Conservation (phyloP, 441 rosid species). For the Populus hybrid region DNA sequence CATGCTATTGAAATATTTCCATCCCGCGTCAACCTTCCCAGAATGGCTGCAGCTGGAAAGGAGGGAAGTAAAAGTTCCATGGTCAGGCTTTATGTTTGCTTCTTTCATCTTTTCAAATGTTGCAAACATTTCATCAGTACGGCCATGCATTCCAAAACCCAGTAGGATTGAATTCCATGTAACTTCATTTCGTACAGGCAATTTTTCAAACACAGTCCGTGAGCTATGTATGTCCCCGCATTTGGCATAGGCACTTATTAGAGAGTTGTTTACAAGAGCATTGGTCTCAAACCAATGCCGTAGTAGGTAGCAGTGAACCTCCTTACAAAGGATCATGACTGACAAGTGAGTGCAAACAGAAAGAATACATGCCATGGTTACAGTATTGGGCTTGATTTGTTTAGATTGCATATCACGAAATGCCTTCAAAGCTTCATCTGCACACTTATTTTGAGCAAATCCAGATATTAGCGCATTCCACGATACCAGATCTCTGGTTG, state of each 20-base stretch:
- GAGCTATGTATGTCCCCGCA: slow-evolving; percentile 36
- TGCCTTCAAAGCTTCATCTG: slow-evolving; percentile 17
- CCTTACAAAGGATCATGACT: slow-evolving; percentile 32
- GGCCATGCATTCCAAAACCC: slow-evolving; percentile 58
- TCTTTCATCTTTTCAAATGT: slow-evolving; percentile 49
- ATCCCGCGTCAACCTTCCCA: slow-evolving; percentile 55
- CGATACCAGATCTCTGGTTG: too few relatives aligned
- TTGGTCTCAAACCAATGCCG: slow-evolving; percentile 28
- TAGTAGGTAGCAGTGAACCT: slow-evolving; percentile 38
- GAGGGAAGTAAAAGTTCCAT: slow-evolving; percentile 49
- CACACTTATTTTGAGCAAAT: too few relatives aligned
- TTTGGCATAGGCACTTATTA: slow-evolving; percentile 38
- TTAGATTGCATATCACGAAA: slow-evolving; percentile 33
- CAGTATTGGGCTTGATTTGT: slow-evolving; percentile 32
- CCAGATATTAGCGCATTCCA: too few relatives aligned
- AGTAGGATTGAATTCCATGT: slow-evolving; percentile 55
- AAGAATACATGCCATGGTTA: slow-evolving; percentile 33
- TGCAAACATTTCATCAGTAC: slow-evolving; percentile 40
- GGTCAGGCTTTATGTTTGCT: slow-evolving; percentile 43
- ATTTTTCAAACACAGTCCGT: slow-evolving; percentile 32
- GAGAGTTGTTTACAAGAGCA: slow-evolving; percentile 38
- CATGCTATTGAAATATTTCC: slow-evolving; percentile 45
- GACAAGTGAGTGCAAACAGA: slow-evolving; percentile 35
- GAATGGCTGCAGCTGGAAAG: slow-evolving; percentile 65
- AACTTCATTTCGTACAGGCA: slow-evolving; percentile 41